These are phyloP conservation scores for Glycine tomentella DNA, from an alignment of 306 rosid species.

Conservation along the genomic window DNA sequence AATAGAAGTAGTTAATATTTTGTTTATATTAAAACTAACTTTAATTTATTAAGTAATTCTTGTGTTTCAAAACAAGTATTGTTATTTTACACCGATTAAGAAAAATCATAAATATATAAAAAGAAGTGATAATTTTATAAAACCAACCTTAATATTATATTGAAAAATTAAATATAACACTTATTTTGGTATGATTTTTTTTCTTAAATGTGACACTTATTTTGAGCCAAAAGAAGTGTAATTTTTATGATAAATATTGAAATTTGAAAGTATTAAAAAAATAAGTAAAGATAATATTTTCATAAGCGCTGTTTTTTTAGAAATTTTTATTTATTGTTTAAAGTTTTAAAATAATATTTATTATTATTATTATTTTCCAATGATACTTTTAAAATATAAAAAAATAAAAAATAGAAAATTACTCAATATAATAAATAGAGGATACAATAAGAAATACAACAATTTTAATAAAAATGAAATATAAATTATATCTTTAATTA, in stretches of 20 bases:
- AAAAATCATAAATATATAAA: too few species aligned
- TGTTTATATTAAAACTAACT: not conserved
- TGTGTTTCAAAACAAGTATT: too few species aligned
- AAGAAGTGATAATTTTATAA: too few species aligned
- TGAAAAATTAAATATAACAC: too few species aligned
- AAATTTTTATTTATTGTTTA: not conserved
- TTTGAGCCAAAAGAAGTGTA: too few species aligned
- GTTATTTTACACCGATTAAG: too few species aligned
- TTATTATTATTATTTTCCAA: not conserved
- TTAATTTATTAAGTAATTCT: not conserved
- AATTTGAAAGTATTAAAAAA: not conserved
- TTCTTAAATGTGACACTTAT: too few species aligned
- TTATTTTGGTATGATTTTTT: too few species aligned
- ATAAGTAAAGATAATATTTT: not conserved
- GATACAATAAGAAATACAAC: not conserved
- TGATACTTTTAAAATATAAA: too few species aligned
- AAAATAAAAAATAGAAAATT: not conserved
- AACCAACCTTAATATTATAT: too few species aligned
- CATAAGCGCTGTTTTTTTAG: not conserved
- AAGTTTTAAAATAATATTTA: too few species aligned
- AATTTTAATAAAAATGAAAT: not conserved
- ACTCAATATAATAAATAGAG: not conserved
- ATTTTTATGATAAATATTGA: not conserved
- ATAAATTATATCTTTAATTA: not conserved
- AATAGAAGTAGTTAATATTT: not conserved